Evolutionary conservation across 352 stramenopile species (phyloP), one percentile per base, ranked within the genome.

Genomic region (Phytophthora pluvialis): DNA sequence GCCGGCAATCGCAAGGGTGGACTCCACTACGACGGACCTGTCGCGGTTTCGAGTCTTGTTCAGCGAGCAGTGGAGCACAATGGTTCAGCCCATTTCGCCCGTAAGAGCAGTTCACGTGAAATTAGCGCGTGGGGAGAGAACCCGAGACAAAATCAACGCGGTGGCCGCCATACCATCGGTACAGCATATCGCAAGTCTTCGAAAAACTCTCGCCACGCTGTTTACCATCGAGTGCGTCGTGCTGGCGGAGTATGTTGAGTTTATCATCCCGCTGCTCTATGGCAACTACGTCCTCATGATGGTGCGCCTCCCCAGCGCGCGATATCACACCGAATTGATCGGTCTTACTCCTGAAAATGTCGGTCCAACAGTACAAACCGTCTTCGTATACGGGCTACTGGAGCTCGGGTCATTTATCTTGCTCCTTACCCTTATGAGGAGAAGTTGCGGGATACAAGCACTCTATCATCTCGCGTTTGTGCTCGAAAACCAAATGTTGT

Each of bases 191-290:
- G 29, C 55, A 10, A 59, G 7, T 43, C 59, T 73, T 18, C 50
- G 59, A 9, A 58, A 56, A 1, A 39, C 58, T 5, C 59, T 77
- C 3, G 29, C 51, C 12, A 46, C 55, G 4, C 10, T 77, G 5
- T 81, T 77, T 48, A 73, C 72, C 2, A 70, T 68, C 32, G 76
- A 84, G 55, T 84, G 70, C 43, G 67, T 77, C 12, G 51, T 70
- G 5, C 31, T 84, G 3, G 35, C 70, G 4, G 76, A 79, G 55
- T 84, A 84, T 52, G 48, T 72, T 9, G 73, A 84, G 33, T 70
- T 63, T 15, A 44, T 81, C 40, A 70, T 84, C 16, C 76, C 70
- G 0, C n/a, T 79, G 3, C 45, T 80, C 29, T 81, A 81, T 40
- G 62, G 35, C 13, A 60, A 21, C 3, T 81, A 62, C 11, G 35